phyloP scores from a whole-genome alignment of 2,329 filamentous ascomycete genomes.

The Paracoccidioides lutzii region DNA sequence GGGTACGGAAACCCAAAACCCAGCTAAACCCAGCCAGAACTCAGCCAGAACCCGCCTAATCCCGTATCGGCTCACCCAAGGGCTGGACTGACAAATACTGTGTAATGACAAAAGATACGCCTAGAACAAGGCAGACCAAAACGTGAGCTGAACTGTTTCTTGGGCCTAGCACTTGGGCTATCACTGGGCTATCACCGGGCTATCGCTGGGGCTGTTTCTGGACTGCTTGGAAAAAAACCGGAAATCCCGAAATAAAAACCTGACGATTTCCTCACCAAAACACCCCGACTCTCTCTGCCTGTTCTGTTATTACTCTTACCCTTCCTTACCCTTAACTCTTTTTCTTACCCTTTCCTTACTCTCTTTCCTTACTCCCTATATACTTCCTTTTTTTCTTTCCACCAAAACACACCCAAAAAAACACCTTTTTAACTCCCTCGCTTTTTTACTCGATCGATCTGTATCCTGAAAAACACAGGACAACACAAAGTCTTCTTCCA shows the following conservation, averaged over 20 bases:
- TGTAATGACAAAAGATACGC: constrained; percentile 2
- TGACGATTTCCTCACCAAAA: neutral
- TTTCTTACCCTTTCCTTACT: neutral
- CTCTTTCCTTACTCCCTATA: neutral
- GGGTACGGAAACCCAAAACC: neutral
- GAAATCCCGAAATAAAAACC: constrained; percentile 1
- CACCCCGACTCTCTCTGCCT: too few species aligned
- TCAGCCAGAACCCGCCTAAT: neutral
- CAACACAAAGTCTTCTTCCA: too few species aligned
- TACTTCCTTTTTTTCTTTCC: neutral
- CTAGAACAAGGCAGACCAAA: neutral
- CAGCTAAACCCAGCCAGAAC: neutral
- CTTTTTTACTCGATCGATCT: neutral
- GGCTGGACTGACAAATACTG: constrained; percentile 2
- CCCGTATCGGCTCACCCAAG: neutral
- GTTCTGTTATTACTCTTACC: too few species aligned
- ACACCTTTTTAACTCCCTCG: neutral
- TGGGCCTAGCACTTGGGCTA: neutral
- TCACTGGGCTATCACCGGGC: too few species aligned
- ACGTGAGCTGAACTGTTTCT: neutral
- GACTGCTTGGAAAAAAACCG: neutral
- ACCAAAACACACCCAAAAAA: neutral
- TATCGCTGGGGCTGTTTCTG: neutral
- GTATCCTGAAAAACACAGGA: neutral
- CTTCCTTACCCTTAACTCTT: neutral